These are phyloP conservation scores for Xylaria arbuscula DNA, from an alignment of 2,329 filamentous ascomycete species.

Conservation along the genomic window DNA sequence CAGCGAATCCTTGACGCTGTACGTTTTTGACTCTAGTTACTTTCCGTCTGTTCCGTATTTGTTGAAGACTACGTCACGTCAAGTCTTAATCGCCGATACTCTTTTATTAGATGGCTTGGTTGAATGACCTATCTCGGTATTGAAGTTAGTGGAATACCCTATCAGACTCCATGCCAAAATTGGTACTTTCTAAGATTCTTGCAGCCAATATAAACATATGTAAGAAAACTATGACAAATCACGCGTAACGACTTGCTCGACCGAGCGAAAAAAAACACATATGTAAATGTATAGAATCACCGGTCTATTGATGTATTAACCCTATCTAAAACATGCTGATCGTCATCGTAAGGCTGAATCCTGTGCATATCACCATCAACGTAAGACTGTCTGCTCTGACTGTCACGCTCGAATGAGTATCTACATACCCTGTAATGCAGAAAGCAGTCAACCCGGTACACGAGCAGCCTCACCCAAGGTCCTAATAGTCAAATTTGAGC, in stretches of 20 bases:
- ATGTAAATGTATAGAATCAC: neutral
- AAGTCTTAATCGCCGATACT: no score
- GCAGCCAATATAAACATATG: neutral
- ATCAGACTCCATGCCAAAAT: no score
- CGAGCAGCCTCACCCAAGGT: neutral
- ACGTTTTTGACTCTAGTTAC: no score
- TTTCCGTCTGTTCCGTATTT: no score
- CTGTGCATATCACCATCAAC: slow-evolving; percentile 20
- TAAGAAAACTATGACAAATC: neutral
- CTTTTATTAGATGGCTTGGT: no score
- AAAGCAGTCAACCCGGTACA: neutral
- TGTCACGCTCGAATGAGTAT: slow-evolving; percentile 6
- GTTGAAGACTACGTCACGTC: no score
- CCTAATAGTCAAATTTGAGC: slow-evolving; percentile 1
- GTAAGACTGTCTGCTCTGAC: slow-evolving; percentile 2
- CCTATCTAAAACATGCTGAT: slow-evolving; percentile 21
- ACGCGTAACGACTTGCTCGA: neutral
- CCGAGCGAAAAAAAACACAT: neutral
- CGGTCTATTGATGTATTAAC: slow-evolving; percentile 14
- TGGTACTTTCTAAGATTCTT: no score
- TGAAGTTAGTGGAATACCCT: no score
- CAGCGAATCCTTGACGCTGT: no score
- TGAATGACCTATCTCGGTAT: no score
- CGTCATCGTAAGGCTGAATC: slow-evolving; percentile 29
- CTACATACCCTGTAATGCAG: neutral